These are phyloP conservation scores for Ophiocordyceps unilateralis DNA, from an alignment of 2,329 filamentous ascomycete species.

Conservation along the genomic window DNA sequence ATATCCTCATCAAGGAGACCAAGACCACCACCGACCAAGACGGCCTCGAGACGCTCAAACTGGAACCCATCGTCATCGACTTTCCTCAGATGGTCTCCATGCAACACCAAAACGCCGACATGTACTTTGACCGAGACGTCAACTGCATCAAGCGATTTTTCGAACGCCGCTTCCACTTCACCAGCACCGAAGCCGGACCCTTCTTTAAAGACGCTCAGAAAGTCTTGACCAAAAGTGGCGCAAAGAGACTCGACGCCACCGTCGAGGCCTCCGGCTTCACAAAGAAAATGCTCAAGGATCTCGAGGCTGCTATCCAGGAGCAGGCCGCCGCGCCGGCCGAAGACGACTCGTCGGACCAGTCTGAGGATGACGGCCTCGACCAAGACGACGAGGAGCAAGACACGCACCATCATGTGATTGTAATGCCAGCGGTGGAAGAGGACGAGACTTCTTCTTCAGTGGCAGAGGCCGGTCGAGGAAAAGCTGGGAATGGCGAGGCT, in stretches of 20 bases:
- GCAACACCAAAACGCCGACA: conserved; percentile 82
- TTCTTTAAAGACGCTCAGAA: conserved; percentile 76
- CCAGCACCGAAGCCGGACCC: conserved; percentile 63
- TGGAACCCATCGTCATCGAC: conserved; percentile 81
- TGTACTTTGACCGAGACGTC: conserved; percentile 95
- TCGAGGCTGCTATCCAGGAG: conserved; percentile 79
- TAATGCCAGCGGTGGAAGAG: background rate
- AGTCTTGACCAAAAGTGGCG: conserved; percentile 45
- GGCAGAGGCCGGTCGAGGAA: background rate
- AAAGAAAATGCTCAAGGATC: conserved; percentile 88
- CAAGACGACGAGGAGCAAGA: conserved; percentile 12
- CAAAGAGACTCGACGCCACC: conserved; percentile 62
- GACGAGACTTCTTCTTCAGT: background rate
- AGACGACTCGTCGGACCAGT: conserved; percentile 10
- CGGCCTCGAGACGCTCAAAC: conserved; percentile 23
- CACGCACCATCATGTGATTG: conserved; percentile 8
- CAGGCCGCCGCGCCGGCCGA: conserved; percentile 34
- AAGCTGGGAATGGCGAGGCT: background rate
- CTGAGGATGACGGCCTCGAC: conserved; percentile 11
- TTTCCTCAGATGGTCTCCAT: conserved; percentile 98
- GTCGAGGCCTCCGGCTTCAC: conserved; percentile 91
- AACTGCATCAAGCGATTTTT: conserved; percentile 94
- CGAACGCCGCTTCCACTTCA: conserved; percentile 73
- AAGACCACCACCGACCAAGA: conserved; percentile 20
- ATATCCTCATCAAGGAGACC: conserved; percentile 80